These are phyloP conservation scores for Hypomyces perniciosus DNA, from an alignment of 2,329 filamentous ascomycete species.

Conservation along the genomic window DNA sequence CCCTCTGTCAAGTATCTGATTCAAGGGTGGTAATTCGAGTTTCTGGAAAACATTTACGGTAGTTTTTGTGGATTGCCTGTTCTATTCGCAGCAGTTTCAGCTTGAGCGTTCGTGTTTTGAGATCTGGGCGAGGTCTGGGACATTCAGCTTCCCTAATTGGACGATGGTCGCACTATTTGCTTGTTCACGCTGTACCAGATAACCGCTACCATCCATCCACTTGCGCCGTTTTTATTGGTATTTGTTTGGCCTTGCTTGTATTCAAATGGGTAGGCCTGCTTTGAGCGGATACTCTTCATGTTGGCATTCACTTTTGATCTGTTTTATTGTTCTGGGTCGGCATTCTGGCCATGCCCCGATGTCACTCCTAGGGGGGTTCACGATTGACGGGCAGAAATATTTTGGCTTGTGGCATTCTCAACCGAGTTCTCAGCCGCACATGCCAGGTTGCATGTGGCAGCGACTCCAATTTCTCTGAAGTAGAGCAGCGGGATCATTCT, in stretches of 20 bases:
- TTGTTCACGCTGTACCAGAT: no score
- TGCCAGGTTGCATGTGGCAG: background rate
- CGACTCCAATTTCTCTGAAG: background rate
- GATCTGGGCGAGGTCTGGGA: background rate
- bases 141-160: no score
- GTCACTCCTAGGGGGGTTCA: background rate
- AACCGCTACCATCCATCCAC: no score
- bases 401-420: background rate
- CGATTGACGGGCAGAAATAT: background rate
- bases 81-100: background rate
- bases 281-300: no score
- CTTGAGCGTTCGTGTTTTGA: constrained; percentile 4
- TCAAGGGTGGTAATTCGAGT: background rate
- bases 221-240: no score
- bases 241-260: no score
- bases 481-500: background rate
- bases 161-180: no score
- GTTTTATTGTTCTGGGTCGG: background rate
- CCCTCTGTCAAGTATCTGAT: background rate
- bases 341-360: background rate
- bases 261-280: no score
- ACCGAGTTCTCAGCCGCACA: background rate
- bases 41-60: background rate
- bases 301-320: background rate
- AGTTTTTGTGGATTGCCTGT: no score